Evolutionary conservation across 176 grass and related monocot species (phyloP), one percentile per base, ranked within the genome.

Genomic region (Poa pratensis): DNA sequence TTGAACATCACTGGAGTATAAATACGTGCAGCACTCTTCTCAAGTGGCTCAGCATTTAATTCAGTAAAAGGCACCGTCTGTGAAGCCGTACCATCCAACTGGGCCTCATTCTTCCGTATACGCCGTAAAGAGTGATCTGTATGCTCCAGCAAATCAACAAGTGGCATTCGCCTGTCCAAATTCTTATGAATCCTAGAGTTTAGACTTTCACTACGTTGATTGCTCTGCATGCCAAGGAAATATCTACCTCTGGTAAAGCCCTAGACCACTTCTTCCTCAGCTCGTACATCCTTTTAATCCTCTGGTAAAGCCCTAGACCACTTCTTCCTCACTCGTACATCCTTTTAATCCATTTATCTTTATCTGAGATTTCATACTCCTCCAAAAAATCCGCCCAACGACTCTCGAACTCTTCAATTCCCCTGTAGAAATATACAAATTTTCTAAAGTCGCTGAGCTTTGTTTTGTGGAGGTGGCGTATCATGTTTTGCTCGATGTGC

Each of bases 241-340:
- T n/a, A 57, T 64, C 54, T 63, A 14, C 79, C 78, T 73, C 60
- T 81, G 4, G 35, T 8, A 65, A 84, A 12, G 87, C 74, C 26
- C 46, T 9, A 4, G 51, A 74, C 87, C 80, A 89, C 15, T 67
- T 62, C 7, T 78, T 53, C 34, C n/a, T n/a, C n/a, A n/a, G n/a
- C n/a, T n/a, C n/a, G n/a, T n/a, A n/a, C n/a, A n/a, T n/a, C n/a
- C n/a, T n/a, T n/a, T n/a, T n/a, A n/a, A n/a, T n/a, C n/a, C n/a
- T n/a, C n/a, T n/a, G n/a, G n/a, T n/a, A n/a, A n/a, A n/a, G n/a
- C n/a, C n/a, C n/a, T n/a, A n/a, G n/a, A n/a, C n/a, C n/a, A n/a
- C n/a, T n/a, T n/a, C n/a, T n/a, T n/a, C 32, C 65, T 89, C 9
- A 54, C 22, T 80, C 28, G 0, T 89, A 89, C 81, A 89, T 78